Base-by-base conservation (phyloP, 2,329 filamentous ascomycete genomes). In the Fusarium sp. region DNA sequence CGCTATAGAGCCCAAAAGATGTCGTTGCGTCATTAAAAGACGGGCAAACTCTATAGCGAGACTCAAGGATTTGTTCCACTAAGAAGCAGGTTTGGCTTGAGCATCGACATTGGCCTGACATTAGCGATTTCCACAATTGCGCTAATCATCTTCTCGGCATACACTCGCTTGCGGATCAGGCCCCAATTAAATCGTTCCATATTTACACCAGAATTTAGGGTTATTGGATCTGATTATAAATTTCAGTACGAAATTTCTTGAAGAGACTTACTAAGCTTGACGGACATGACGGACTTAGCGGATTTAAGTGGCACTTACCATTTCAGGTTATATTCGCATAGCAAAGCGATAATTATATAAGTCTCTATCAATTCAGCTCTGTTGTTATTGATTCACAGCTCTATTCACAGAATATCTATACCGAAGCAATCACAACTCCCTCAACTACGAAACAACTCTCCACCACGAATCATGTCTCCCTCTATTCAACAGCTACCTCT, bases 211-310 rank as follows among this genome's bases (percentile, higher is more conserved):
- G 0, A 26, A 45, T 7, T 3, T 48, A n/a, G 20, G 17, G 17
- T n/a, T 2, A 12, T 10, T 4, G 7, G 6, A 13, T n/a, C 12
- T 5, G 28, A 31, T n/a, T 13, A 49, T 1, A 49, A 49, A 49
- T 31, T n/a, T 3, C 0, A 6, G 14, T n/a, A 1, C 0, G 20
- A n/a, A n/a, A 49, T 1, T 49, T 31, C 1, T 1, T n/a, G 1
- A 12, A 6, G 3, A 3, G 22, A n/a, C 4, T 33, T n/a, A n/a
- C 20, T 33, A 49, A 33, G 28, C 22, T 33, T 0, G 28, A 49
- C 47, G 22, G 47, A 49, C 47, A 0, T 13, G 7, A 1, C 2
- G 28, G 47, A 49, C 28, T 49, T 49, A 5, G 3, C 47, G 15
- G 22, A n/a, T 2, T 33, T 9, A n/a, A n/a, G 22, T 18, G 5